Percentiles rank a stretch among this genome's conserved stretches.
Conservation (phyloP, 192 early-diverging fungal species). For the Geranomyces michiganensis region DNA sequence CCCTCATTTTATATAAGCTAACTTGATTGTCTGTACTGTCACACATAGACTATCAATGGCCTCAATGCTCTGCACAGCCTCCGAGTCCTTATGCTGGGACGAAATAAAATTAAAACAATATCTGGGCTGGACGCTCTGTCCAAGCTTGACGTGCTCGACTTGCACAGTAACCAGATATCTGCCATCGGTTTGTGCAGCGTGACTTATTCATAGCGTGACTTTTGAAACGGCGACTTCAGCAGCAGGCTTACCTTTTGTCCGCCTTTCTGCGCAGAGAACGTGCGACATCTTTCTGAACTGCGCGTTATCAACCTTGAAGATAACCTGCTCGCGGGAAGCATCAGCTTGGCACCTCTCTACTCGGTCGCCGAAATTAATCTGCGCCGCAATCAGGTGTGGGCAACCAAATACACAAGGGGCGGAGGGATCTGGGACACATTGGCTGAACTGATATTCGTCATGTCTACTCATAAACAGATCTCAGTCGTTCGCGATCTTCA, state of each 20-base stretch:
- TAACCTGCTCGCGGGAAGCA: slow-evolving; percentile 42
- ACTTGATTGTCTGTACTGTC: not conserved
- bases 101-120: slow-evolving; percentile 49
- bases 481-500: slow-evolving; percentile 22
- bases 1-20: not conserved
- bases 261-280: slow-evolving; percentile 40
- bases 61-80: slow-evolving; percentile 43
- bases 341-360: slow-evolving; percentile 23
- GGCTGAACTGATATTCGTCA: no score
- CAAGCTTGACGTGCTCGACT: slow-evolving; percentile 57
- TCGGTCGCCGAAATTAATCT: slow-evolving; percentile 54
- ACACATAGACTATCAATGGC: slow-evolving; percentile 36
- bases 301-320: slow-evolving; percentile 57
- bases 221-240: no score
- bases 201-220: no score
- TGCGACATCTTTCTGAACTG: slow-evolving; percentile 42
- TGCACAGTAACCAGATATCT: slow-evolving; percentile 53
- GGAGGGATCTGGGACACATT: no score
- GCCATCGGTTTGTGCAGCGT: slow-evolving; percentile 36
- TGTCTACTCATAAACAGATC: slow-evolving; percentile 23
- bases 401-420: no score
- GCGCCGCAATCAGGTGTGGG: slow-evolving; percentile 50
- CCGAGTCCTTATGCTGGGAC: slow-evolving; percentile 58
- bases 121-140: slow-evolving; percentile 35
- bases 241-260: no score